Base-by-base conservation (phyloP, 169 alveolate species). In the Cardiosporidium cionae region DNA sequence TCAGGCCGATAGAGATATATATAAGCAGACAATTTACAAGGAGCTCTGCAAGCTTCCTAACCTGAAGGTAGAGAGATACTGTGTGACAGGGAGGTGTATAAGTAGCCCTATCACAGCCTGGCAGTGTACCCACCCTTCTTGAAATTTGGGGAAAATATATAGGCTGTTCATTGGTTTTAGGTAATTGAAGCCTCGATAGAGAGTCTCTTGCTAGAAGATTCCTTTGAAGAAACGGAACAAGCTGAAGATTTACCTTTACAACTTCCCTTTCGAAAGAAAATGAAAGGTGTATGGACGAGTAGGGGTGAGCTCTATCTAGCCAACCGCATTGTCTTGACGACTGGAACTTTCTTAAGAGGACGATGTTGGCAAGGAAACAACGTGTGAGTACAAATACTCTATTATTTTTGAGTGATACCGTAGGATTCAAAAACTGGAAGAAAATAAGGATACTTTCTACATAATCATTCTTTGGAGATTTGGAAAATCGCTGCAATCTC, bases 331-430 rank as follows among this genome's bases (percentile, higher is more conserved):
- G 88, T 93, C 23, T 54, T 93, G 35, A 92, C 97, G 4, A 91
- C 97, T 7, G 97, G 97, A 4, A 93, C 97, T 2, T 93, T 93
- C 80, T 80, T 93, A 16, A 84, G 93, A 33, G 97, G 96, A 1
- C 65, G 78, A 27, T 85, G 93, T 35, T 93, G 89, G 72, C 86
- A 87, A 3, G 96, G 96, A 7, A 83, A 80, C 36, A 69, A 86
- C n/a, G 74, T 37, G 88, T 81, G 71, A 0, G 83, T 73, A 1
- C 54, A 22, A 0, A 52, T 52, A 0, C 54, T 44, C 1, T 25
- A n/a, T n/a, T n/a, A 52, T 2, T 52, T 64, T 3, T 4, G 44
- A 6, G 4, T 16, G 35, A 27, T 7, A 6, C 67, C 23, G 44
- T n/a, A 0, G 16, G 58, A 9, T 16, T 9, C 58, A 44, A n/a